Conservation (phyloP, 2,329 filamentous ascomycete species). For the Penicillium vulpinum region DNA sequence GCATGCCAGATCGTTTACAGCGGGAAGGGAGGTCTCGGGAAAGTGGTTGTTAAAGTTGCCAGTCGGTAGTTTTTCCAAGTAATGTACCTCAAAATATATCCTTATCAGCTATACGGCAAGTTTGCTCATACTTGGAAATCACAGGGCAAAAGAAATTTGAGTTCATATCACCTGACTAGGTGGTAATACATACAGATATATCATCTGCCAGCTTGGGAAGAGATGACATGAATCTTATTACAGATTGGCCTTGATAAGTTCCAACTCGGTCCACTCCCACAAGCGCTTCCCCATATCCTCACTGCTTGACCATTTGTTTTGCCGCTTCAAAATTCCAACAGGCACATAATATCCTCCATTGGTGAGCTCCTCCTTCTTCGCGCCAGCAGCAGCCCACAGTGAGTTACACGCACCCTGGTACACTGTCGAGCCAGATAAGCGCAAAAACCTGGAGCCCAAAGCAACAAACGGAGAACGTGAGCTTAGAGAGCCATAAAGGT, state of each 20-base stretch:
- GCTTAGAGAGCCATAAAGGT: slow-evolving; percentile 28
- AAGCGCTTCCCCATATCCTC: slow-evolving; percentile 28
- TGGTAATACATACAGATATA: too few species aligned
- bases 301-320: slow-evolving; percentile 28
- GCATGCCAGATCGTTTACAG: slow-evolving; percentile 45
- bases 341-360: slow-evolving; percentile 35
- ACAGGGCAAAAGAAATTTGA: neutral
- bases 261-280: slow-evolving; percentile 40
- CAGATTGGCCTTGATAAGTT: slow-evolving; percentile 23
- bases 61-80: neutral
- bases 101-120: too few species aligned
- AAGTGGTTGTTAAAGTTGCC: slow-evolving; percentile 43
- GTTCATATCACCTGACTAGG: neutral
- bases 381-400: slow-evolving; percentile 34
- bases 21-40: slow-evolving; percentile 49
- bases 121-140: neutral
- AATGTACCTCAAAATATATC: neutral
- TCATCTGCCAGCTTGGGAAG: neutral
- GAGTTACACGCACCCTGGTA: slow-evolving; percentile 27
- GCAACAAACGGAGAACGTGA: slow-evolving; percentile 7
- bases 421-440: slow-evolving; percentile 22
- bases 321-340: slow-evolving; percentile 27
- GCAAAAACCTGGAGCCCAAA: slow-evolving; percentile 14
- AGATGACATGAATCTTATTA: neutral
- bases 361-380: slow-evolving; percentile 24